These are phyloP conservation scores for Metschnikowia colocasiae DNA, from an alignment of 805 yeast genomes.

Conservation along the genomic window DNA sequence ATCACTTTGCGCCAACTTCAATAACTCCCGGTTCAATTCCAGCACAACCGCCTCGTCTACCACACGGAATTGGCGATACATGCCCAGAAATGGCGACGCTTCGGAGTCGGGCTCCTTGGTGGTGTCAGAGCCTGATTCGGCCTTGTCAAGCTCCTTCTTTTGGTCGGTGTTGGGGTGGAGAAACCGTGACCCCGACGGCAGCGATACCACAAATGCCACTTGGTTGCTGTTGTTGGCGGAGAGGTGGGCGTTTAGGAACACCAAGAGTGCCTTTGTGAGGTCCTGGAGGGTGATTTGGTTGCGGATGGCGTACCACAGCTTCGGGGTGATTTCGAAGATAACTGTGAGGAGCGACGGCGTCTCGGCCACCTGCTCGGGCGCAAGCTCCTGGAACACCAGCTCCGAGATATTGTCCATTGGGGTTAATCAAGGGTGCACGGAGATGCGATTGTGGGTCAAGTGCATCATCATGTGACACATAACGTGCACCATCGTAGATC, in stretches of 20 bases:
- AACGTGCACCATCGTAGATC: not conserved
- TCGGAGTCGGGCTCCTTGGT: constrained; percentile 4
- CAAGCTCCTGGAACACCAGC: constrained; percentile 43
- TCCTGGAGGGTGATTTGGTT: constrained; percentile 52
- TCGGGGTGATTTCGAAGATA: constrained; percentile 72
- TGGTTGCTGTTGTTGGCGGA: constrained; percentile 80
- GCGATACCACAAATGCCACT: constrained; percentile 77
- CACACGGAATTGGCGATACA: constrained; percentile 81
- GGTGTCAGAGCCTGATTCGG: constrained; percentile 9
- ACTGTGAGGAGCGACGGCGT: constrained; percentile 76
- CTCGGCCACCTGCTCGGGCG: constrained; percentile 30
- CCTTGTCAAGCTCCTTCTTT: constrained; percentile 11
- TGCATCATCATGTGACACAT: not conserved
- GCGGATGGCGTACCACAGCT: constrained; percentile 54
- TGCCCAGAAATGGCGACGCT: constrained; percentile 42
- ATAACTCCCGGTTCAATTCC: constrained; percentile 46
- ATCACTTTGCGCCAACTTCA: constrained; percentile 17
- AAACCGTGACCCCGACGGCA: constrained; percentile 63
- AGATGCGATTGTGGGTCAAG: not conserved
- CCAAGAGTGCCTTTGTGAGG: constrained; percentile 62
- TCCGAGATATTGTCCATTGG: constrained; percentile 69
- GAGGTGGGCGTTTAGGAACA: constrained; percentile 82
- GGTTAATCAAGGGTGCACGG: not conserved
- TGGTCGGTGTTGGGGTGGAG: constrained; percentile 54
- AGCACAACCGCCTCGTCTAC: constrained; percentile 72